Percentiles rank a stretch among this genome's conserved stretches.
Evolutionary conservation across 2,329 filamentous ascomycete species (phyloP).

Genomic region (Aspergillus ruber): DNA sequence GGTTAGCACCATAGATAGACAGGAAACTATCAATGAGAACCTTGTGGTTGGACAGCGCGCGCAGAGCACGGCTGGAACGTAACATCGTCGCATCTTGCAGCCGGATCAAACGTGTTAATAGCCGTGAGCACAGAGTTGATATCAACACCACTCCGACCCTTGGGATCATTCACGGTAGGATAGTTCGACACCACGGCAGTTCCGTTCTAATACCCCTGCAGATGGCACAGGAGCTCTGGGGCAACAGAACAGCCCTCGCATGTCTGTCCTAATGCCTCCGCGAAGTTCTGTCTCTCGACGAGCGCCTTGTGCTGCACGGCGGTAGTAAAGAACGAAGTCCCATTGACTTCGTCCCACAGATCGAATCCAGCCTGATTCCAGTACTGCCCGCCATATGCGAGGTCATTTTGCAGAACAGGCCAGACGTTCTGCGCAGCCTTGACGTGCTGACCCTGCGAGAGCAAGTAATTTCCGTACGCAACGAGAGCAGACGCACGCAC

Average conservation of each 20-base stretch:
- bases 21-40: slow-evolving; percentile 68
- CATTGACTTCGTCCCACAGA: slow-evolving; percentile 73
- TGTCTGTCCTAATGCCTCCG: slow-evolving; percentile 52
- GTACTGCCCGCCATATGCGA: slow-evolving; percentile 54
- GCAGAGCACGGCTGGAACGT: slow-evolving; percentile 73
- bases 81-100: slow-evolving; percentile 18
- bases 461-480: slow-evolving; percentile 65
- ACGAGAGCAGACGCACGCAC: slow-evolving; percentile 67
- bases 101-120: slow-evolving; percentile 32
- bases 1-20: slow-evolving; percentile 53
- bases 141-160: slow-evolving; percentile 62
- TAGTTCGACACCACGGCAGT: slow-evolving; percentile 58
- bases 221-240: slow-evolving; percentile 63
- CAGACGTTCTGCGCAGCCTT: slow-evolving; percentile 54
- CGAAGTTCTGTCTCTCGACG: slow-evolving; percentile 55
- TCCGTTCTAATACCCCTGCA: slow-evolving; percentile 66
- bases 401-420: slow-evolving; percentile 68
- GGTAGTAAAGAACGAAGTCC: slow-evolving; percentile 71
- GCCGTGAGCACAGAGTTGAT: slow-evolving; percentile 56
- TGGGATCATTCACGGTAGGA: slow-evolving; percentile 35
- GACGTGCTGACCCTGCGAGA: slow-evolving; percentile 51
- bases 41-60: slow-evolving; percentile 67
- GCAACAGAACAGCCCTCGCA: slow-evolving; percentile 57
- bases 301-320: slow-evolving; percentile 59
- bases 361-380: slow-evolving; percentile 57